Conservation (phyloP, 345 rosid genomes). For the Eucalyptus decipiens region DNA sequence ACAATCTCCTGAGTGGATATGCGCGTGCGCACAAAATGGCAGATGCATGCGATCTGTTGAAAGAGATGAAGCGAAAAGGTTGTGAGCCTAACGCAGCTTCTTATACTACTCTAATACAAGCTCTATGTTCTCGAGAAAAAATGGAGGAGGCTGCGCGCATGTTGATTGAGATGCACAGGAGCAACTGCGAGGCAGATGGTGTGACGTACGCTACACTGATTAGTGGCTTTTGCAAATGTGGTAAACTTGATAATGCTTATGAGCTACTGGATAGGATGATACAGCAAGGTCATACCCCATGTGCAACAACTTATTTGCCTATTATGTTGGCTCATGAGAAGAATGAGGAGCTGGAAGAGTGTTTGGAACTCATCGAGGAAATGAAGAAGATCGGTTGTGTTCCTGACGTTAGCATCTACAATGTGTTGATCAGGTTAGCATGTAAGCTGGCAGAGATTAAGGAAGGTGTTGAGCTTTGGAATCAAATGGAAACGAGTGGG, state of each 20-base stretch:
- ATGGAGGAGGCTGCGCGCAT: conserved; percentile 67
- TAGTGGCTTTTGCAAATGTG: conserved; percentile 74
- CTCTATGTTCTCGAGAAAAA: conserved; percentile 50
- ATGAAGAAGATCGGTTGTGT: conserved; percentile 49
- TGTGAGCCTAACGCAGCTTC: conserved; percentile 53
- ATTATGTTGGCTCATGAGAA: conserved; percentile 76
- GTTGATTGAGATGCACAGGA: conserved; percentile 69
- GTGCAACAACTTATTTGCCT: conserved; percentile 50
- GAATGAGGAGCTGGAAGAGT: conserved; percentile 59
- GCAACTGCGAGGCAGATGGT: conserved; percentile 59
- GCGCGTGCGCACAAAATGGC: conserved; percentile 50
- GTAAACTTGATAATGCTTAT: conserved; percentile 51
- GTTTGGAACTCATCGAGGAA: conserved; percentile 42
- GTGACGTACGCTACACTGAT: conserved; percentile 64
- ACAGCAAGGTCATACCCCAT: conserved; percentile 43
- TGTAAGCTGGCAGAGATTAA: conserved; percentile 65
- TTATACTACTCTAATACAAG: conserved; percentile 70
- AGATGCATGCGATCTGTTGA: conserved; percentile 69
- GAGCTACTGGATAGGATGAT: conserved; percentile 54
- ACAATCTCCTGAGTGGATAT: conserved; percentile 62
- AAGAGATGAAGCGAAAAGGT: conserved; percentile 66
- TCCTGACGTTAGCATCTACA: conserved; percentile 48
- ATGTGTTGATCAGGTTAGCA: conserved; percentile 62
- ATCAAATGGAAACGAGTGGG: conserved; percentile 58
- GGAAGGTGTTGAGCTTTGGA: conserved; percentile 53